Evolutionary conservation across 148 eudicot species (phyloP), one percentile per base, ranked within the genome.

Genomic region (Hydrangea macrophylla): DNA sequence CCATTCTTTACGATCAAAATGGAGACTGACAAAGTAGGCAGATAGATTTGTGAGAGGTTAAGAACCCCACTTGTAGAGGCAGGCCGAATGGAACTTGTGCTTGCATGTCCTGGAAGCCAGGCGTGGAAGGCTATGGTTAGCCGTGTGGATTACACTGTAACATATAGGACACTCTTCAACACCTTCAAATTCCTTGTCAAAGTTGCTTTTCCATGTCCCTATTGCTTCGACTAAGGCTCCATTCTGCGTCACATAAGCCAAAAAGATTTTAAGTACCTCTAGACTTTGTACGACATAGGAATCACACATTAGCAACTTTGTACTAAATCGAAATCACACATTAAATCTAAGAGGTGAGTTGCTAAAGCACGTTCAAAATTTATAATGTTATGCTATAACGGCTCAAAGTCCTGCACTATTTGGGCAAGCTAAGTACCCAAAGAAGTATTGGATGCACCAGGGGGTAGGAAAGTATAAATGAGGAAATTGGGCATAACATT

Each of bases 11-110:
- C 39, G 70, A 66, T 86, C 72, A 88, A 58, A 94, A 94, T 30
- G 96, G 98, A 76, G 98, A 90, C 67, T 90, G 97, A 64, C 98
- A 94, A 70, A 94, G 72, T n/a, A 97, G 98, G 75, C 98, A 94
- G 57, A 86, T 90, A 28, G 98, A 90, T 74, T 94, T 94, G 81
- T 90, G 87, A 69, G 98, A 91, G 65, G 98, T 94, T 32, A 89
- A 83, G 69, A 94, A 94, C 98, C n/a, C n/a, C 98, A 94, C 77
- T 94, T 94, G 71, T 90, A 94, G 55, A 94, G 89, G 76, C 98
- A 94, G 54, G 96, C 97, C 3, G 95, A 83, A 68, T 94, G 98
- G 80, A 88, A 90, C 75, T 94, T 94, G 74, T 94, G 95, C 83
- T 84, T 94, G 89, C 98, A 94, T 23, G 98, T 94, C 74, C 76